These are phyloP conservation scores for Pseudoperonospora humuli DNA, from an alignment of 352 stramenopile genomes.

Conservation along the genomic window DNA sequence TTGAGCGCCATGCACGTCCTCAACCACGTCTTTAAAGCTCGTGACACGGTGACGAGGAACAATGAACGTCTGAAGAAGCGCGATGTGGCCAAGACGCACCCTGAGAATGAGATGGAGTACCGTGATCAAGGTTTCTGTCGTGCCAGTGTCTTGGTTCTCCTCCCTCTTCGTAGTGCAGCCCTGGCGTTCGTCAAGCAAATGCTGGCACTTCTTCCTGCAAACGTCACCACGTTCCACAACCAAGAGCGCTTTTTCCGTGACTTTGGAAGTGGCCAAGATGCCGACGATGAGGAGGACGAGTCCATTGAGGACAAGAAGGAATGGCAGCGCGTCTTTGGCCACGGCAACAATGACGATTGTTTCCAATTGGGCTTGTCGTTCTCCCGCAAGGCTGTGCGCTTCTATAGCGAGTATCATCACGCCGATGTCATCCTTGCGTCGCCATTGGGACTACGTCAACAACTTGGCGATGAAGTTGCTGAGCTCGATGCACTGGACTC, in stretches of 20 bases:
- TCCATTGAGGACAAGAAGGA: constrained; percentile 35
- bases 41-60: constrained; percentile 61
- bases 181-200: constrained; percentile 58
- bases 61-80: constrained; percentile 60
- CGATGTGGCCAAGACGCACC: constrained; percentile 10
- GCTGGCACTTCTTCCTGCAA: constrained; percentile 50
- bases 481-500: constrained; percentile 24
- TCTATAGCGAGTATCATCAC: constrained; percentile 76
- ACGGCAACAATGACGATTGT: constrained; percentile 76
- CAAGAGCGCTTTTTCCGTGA: constrained; percentile 68
- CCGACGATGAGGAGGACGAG: constrained; percentile 12
- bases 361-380: constrained; percentile 74
- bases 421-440: constrained; percentile 73
- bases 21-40: constrained; percentile 71
- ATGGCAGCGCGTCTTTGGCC: constrained; percentile 65
- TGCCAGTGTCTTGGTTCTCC: constrained; percentile 56
- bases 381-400: constrained; percentile 52
- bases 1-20: constrained; percentile 68
- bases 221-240: constrained; percentile 57
- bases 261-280: constrained; percentile 31
- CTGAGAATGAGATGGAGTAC: constrained; percentile 61
- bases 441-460: constrained; percentile 55
- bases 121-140: constrained; percentile 72
- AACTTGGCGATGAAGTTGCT: constrained; percentile 61
- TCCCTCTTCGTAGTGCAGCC: constrained; percentile 58